These are phyloP conservation scores for Knoxia roxburghii DNA, from an alignment of 257 asterid genomes.

Conservation along the genomic window DNA sequence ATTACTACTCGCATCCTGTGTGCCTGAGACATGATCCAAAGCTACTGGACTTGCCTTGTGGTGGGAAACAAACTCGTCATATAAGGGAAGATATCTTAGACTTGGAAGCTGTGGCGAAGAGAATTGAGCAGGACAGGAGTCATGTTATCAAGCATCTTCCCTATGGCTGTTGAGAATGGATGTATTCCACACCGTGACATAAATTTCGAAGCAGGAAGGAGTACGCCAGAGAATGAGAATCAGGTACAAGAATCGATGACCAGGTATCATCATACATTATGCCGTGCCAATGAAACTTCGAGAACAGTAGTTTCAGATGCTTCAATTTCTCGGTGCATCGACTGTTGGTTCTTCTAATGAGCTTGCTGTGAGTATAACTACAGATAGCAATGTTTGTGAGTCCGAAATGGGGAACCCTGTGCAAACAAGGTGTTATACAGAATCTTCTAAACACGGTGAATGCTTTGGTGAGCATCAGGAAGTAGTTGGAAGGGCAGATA, in stretches of 20 bases:
- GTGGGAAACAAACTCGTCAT: constrained; percentile 37
- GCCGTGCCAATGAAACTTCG: not conserved
- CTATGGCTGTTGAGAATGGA: constrained; percentile 42
- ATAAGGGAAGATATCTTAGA: constrained; percentile 65
- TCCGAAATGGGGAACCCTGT: constrained; percentile 22
- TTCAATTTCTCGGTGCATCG: constrained; percentile 7
- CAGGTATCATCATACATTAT: not conserved
- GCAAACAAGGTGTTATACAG: constrained; percentile 24
- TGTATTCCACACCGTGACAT: constrained; percentile 59
- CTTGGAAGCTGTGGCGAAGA: constrained; percentile 71
- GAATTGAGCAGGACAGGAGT: constrained; percentile 66
- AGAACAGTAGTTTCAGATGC: not conserved
- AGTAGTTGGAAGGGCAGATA: constrained; percentile 20
- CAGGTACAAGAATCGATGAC: constrained; percentile 8
- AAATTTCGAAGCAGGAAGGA: constrained; percentile 26
- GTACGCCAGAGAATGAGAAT: not conserved
- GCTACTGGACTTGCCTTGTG: constrained; percentile 55
- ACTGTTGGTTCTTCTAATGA: constrained; percentile 3
- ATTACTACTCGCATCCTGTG: constrained; percentile 61
- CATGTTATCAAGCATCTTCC: constrained; percentile 40
- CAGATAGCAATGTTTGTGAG: constrained; percentile 27
- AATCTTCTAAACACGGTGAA: constrained; percentile 29
- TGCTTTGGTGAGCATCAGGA: constrained; percentile 21
- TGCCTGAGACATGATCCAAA: constrained; percentile 90
- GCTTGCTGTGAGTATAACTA: constrained; percentile 22